Conservation (phyloP, 164 flowering plant species). For the Stephania cephalantha region DNA sequence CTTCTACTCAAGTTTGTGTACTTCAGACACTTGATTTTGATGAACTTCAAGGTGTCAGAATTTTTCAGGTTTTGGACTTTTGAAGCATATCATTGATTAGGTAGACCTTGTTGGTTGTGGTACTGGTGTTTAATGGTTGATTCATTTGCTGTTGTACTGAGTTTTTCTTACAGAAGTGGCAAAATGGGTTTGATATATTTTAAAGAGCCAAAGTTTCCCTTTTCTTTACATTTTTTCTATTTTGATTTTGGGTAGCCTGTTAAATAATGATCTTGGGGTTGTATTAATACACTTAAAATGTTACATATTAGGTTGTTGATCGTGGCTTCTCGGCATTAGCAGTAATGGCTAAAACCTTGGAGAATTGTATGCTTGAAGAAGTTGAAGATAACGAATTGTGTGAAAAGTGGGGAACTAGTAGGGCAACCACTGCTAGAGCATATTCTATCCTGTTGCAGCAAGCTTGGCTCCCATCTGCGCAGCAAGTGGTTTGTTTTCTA, state of each 20-base stretch:
- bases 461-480: conserved; percentile 47
- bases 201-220: too few relatives aligned
- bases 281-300: neutral
- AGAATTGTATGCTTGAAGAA: conserved; percentile 43
- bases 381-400: conserved; percentile 30
- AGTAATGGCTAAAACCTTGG: conserved; percentile 60
- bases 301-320: conserved; percentile 45
- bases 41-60: neutral
- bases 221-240: too few relatives aligned
- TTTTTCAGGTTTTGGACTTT: neutral
- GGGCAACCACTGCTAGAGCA: conserved; percentile 34
- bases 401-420: conserved; percentile 39
- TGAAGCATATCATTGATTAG: neutral
- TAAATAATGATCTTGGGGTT: conserved; percentile 3
- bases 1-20: too few relatives aligned
- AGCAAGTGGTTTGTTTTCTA: conserved; percentile 29
- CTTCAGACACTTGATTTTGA: too few relatives aligned
- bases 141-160: too few relatives aligned
- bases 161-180: too few relatives aligned
- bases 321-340: conserved; percentile 64
- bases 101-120: neutral
- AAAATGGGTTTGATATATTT: too few relatives aligned
- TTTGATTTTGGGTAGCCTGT: neutral
- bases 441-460: conserved; percentile 56
- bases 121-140: too few relatives aligned